Evolutionary conservation across 208 protist genomes (phyloP), one percentile per base, ranked within the genome.

Genomic region (Crithidia mellificae): DNA sequence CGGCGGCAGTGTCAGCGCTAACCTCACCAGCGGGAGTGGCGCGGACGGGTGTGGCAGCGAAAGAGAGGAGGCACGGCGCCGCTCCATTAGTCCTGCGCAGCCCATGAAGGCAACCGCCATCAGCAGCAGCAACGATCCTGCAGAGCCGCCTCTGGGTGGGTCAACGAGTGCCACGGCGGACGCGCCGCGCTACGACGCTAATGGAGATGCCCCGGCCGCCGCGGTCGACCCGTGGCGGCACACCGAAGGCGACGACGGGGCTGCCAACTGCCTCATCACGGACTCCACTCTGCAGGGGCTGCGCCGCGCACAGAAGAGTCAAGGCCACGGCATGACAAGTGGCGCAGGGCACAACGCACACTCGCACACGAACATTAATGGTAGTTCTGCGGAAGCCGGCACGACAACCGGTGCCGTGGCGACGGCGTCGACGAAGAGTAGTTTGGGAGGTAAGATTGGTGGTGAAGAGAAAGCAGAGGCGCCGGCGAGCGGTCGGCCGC

Each of bases 231-330:
- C 47, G 38, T 59, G 67, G 67, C 49, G 30, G n/a, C 67, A 56
- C 12, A 56, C 47, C 4, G 49, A 39, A 20, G 47, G 6, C 5
- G 47, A 66, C 61, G 61, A 66, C 32, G 51, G 27, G n/a, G 57
- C 58, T 2, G 67, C 56, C 30, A 73, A 66, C 50, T 54, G 50
- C 41, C 50, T 53, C 57, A 59, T 59, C 7, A 66, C 67, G 17
- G n/a, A 54, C 39, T 36, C 67, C 41, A 50, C 58, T 0, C 41
- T 61, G 27, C 57, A 54, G 30, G 51, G 41, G 0, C 58, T 54
- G n/a, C 67, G 58, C 5, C 24, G 29, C 34, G 57, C 34, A 22
- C 38, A 57, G 30, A 14, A 43, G 30, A 32, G 20, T 15, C 52
- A 50, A 17, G 20, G 15, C 19, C 54, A 46, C 44, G 2, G 44